Conservation (phyloP, 2,329 filamentous ascomycete species). For the Karstenula rhodostoma region DNA sequence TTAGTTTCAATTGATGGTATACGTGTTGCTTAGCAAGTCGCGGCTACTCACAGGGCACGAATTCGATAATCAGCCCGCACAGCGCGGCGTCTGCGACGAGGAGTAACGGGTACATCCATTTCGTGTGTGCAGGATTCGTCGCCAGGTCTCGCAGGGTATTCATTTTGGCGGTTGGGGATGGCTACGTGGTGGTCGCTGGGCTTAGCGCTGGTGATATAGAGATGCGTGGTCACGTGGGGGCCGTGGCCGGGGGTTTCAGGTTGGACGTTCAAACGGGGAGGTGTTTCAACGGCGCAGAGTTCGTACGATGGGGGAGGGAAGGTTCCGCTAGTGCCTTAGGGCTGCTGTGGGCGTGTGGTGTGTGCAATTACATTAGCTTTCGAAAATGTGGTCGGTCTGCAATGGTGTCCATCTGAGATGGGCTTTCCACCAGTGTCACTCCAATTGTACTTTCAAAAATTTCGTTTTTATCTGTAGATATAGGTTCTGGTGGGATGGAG, state of each 20-base stretch:
- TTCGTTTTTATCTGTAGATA: too few relatives aligned
- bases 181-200: slow-evolving; percentile 12
- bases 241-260: slow-evolving; percentile 21
- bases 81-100: slow-evolving; percentile 75
- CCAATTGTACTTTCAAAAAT: too few relatives aligned
- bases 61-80: slow-evolving; percentile 78
- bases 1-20: slow-evolving; percentile 9
- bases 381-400: background rate
- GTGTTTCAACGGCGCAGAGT: slow-evolving; percentile 36
- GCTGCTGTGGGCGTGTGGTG: background rate
- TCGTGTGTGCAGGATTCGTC: slow-evolving; percentile 63
- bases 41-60: slow-evolving; percentile 76
- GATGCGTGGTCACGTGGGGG: slow-evolving; percentile 16
- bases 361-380: background rate
- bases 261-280: slow-evolving; percentile 28
- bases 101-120: slow-evolving; percentile 72
- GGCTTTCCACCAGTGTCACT: too few relatives aligned
- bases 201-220: slow-evolving; percentile 23
- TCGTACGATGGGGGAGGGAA: slow-evolving; percentile 27
- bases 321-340: slow-evolving; percentile 5
- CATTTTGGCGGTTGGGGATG: slow-evolving; percentile 20
- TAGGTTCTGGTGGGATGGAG: too few relatives aligned
- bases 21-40: slow-evolving; percentile 68
- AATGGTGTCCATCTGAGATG: too few relatives aligned
- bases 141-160: slow-evolving; percentile 49